These are phyloP conservation scores for Hura crepitans DNA, from an alignment of 441 rosid species.

Conservation along the genomic window DNA sequence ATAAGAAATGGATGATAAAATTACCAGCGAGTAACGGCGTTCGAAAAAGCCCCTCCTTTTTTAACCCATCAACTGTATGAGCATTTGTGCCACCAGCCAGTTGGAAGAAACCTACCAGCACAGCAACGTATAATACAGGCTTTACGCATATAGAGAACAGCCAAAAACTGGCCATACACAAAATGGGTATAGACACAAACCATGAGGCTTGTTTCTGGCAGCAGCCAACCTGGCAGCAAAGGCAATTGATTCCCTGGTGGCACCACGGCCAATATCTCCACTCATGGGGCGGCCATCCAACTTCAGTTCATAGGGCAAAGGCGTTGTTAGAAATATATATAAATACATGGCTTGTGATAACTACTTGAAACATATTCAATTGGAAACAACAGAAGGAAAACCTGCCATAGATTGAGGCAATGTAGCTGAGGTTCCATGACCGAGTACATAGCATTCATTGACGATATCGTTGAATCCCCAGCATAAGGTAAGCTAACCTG, in stretches of 20 bases:
- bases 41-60: slow-evolving; percentile 43
- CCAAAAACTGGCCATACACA: not conserved
- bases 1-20: slow-evolving; percentile 1
- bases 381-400: slow-evolving; percentile 13
- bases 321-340: not conserved
- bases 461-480: slow-evolving; percentile 40
- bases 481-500: slow-evolving; percentile 55
- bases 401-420: slow-evolving; percentile 64
- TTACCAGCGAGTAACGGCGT: slow-evolving; percentile 26
- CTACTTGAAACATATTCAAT: slow-evolving; percentile 4
- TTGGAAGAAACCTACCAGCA: slow-evolving; percentile 48
- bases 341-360: not conserved
- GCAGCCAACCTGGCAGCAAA: slow-evolving; percentile 46
- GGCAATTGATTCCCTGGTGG: slow-evolving; percentile 49
- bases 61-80: slow-evolving; percentile 48
- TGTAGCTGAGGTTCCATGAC: slow-evolving; percentile 41
- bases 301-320: slow-evolving; percentile 25
- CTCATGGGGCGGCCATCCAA: slow-evolving; percentile 74
- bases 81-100: slow-evolving; percentile 61
- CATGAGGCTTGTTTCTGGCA: slow-evolving; percentile 44
- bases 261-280: slow-evolving; percentile 64
- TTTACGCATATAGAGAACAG: not conserved
- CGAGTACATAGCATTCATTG: slow-evolving; percentile 52
- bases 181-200: slow-evolving; percentile 24
- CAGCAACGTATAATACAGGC: not conserved